phyloP scores from a whole-genome alignment of 805 yeast species.

The Metschnikowia gruessii region DNA sequence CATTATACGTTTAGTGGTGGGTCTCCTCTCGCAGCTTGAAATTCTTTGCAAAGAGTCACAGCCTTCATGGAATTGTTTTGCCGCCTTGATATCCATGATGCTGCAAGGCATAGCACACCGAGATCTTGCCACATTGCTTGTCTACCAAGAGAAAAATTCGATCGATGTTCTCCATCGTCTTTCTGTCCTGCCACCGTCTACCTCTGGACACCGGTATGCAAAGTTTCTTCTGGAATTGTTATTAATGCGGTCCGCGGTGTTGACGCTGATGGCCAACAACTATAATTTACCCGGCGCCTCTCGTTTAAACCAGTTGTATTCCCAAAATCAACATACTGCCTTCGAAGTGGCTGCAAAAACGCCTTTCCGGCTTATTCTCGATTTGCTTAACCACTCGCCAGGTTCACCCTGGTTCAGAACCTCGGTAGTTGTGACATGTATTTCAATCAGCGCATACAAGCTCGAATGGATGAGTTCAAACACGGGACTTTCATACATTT shows the following conservation, averaged over 20 bases:
- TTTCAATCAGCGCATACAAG: conserved; percentile 10
- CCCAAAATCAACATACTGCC: conserved; percentile 12
- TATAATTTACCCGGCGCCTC: conserved; percentile 14
- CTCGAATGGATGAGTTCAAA: conserved; percentile 2
- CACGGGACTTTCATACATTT: background rate
- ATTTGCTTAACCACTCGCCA: conserved; percentile 15
- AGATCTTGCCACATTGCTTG: conserved; percentile 10
- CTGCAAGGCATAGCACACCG: conserved; percentile 13
- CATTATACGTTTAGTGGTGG: background rate
- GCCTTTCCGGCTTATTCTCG: conserved; percentile 15
- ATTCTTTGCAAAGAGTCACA: conserved; percentile 2
- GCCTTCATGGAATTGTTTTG: conserved; percentile 9
- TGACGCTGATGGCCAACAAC: conserved; percentile 4
- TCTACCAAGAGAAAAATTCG: conserved; percentile 12
- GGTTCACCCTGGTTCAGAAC: conserved; percentile 1
- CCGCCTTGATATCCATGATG: conserved; percentile 7
- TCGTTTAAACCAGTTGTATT: conserved; percentile 7
- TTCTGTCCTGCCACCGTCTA: conserved; percentile 7
- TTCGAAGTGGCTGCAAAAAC: conserved; percentile 11
- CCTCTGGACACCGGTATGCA: conserved; percentile 9
- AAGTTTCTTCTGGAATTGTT: conserved; percentile 10
- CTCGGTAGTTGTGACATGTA: conserved; percentile 9
- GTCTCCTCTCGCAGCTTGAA: conserved; percentile 1
- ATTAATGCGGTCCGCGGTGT: conserved; percentile 7
- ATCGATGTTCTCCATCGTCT: conserved; percentile 10